Base-by-base conservation (phyloP, 768 basidiomycete genomes). In the Jaapia argillacea region DNA sequence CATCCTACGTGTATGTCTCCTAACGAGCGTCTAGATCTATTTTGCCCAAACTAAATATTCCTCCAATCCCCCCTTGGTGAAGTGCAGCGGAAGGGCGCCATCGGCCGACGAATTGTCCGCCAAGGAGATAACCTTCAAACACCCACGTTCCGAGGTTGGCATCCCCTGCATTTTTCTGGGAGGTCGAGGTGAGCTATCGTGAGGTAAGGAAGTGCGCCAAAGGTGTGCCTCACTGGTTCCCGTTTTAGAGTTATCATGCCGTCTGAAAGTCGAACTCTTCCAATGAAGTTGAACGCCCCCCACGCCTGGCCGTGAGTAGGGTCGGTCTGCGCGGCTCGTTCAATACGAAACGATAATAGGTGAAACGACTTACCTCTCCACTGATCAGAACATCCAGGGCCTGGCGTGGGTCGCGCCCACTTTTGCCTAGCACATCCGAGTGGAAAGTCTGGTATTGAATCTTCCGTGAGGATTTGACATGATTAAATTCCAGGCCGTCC, bases 281-380 rank as follows among this genome's bases (percentile, higher is more conserved):
- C 89, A 3, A 81, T 64, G 22, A 92, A 59, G 45, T 70, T 79
- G 62, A 91, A 93, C 50, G 85, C 79, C 18, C 90, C 89, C 89
- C 89, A 93, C 13, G 87, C 80, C 5, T 16, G 28, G 16, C 16
- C 28, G 28, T 33, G 28, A 10, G 10, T 16, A 10, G 28, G 10
- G 28, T 33, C 28, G 16, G 28, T 33, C 28, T 33, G 16, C 16
- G 28, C 16, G 16, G 16, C 16, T 16, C 10, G 28, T 10, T 33
- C 28, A 33, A 10, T 16, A 33, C 10, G 10, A 16, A 16, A 16
- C 28, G 10, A 33, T 33, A 16, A 33, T 33, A 16, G 16, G 28
- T 33, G 28, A 16, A 16, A 33, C 10, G 28, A 33, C 10, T 33
- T 16, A 33, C 28, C 16, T 33, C 28, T 33, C 28, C 28, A 10